phyloP scores from a whole-genome alignment of 306 rosid genomes.

The Urtica urens region DNA sequence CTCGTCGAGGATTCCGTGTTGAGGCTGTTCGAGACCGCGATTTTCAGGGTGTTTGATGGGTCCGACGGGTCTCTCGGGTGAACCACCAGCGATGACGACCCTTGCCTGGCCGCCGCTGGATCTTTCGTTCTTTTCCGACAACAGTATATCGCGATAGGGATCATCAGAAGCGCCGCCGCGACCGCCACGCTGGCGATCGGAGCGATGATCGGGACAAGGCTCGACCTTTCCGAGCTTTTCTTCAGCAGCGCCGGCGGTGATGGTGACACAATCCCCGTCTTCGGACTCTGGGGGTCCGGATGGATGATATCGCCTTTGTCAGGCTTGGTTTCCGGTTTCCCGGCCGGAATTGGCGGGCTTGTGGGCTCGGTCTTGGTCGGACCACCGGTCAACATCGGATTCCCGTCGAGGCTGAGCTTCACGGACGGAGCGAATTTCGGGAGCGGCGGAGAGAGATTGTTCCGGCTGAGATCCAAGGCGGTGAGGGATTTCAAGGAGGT shows the following conservation, averaged over 20 bases:
- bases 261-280: constrained; percentile 11
- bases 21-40: constrained; percentile 47
- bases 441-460: constrained; percentile 69
- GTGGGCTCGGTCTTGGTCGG: constrained; percentile 12
- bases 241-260: background rate
- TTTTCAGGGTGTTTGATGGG: constrained; percentile 47
- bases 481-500: constrained; percentile 42
- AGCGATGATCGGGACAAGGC: constrained; percentile 31
- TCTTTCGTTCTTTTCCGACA: constrained; percentile 48
- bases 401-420: constrained; percentile 33
- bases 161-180: constrained; percentile 54
- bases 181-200: constrained; percentile 62
- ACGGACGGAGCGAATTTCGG: constrained; percentile 45
- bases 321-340: background rate
- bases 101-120: too few species aligned
- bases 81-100: constrained; percentile 61
- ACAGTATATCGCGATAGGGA: constrained; percentile 56
- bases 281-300: constrained; percentile 7
- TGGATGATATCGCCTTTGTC: too few species aligned
- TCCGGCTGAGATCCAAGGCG: constrained; percentile 62
- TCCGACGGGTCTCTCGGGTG: constrained; percentile 92
- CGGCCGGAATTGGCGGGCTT: constrained; percentile 15
- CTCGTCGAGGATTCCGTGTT: constrained; percentile 47
- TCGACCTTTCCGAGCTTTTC: constrained; percentile 20
- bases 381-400: constrained; percentile 20